Evolutionary conservation across 2,329 filamentous ascomycete genomes (phyloP), one percentile per base, ranked within the genome.

Genomic region (Aspergillus pseudoterreus): DNA sequence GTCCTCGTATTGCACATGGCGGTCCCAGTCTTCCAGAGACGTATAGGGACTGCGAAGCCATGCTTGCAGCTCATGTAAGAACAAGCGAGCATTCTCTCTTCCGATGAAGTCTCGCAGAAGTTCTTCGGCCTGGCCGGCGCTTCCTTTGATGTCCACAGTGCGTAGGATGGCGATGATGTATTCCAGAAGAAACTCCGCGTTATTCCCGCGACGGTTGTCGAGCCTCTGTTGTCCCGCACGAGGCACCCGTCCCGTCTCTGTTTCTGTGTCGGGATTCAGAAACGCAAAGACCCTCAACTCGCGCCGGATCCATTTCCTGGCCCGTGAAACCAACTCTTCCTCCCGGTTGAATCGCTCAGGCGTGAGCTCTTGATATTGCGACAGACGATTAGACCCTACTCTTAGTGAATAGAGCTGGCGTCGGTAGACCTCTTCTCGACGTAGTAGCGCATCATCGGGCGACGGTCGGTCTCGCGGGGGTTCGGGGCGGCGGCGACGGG

Each of bases 261-360:
- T 58, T 11, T 60, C 58, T 4, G 54, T 44, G 8, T 60, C 66
- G 2, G 73, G 76, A 47, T 78, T 72, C 11, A 95, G 75, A 62
- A 92, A 94, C 14, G 81, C 79, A 61, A 96, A 96, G 15, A 95
- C 89, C 49, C 85, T 84, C 3, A 96, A 75, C 66, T 97, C 92
- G 41, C 92, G 82, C 1, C 91, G 82, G 46, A 96, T 82, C 82
- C 90, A 97, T 55, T 82, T 84, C 6, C 88, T 81, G 2, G 92
- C 91, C 33, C 88, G 85, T 0, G 86, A 87, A 15, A 90, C 80
- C 0, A 96, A 79, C 19, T 85, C 81, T 0, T 82, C 70, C 19
- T 90, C 86, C 1, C 70, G 71, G 52, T 78, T 75, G 65, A 96
- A 86, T 8, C 82, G 69, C 4, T 78, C 70, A 0, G 90, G 87